phyloP scores from a whole-genome alignment of 192 early-diverging fungal species.

The Backusella tuberculispora region DNA sequence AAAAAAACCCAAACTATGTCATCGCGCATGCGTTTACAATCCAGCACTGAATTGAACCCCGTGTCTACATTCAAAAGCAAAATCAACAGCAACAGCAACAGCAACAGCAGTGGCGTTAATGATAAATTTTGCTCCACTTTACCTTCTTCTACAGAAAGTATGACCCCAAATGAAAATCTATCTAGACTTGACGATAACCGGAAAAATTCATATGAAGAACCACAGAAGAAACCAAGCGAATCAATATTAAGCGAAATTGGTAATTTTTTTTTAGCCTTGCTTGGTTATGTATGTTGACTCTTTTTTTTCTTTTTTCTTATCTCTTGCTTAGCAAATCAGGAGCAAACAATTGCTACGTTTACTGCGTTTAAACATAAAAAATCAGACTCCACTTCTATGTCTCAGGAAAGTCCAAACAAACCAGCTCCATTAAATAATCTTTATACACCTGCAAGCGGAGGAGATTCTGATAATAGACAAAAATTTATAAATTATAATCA shows the following conservation, averaged over 20 bases:
- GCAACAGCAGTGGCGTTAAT: background rate
- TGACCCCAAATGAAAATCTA: background rate
- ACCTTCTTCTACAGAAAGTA: background rate
- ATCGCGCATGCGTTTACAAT: background rate
- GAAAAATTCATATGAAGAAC: background rate
- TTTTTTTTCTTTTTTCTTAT: background rate
- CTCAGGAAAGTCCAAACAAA: background rate
- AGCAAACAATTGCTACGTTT: background rate
- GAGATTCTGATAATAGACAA: background rate
- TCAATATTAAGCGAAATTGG: background rate
- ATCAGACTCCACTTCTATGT: background rate
- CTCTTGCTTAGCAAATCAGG: background rate
- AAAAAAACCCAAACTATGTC: conserved; percentile 5
- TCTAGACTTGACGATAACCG: background rate
- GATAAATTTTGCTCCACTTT: background rate
- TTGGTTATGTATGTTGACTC: background rate
- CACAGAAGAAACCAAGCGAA: background rate
- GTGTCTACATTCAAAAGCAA: background rate
- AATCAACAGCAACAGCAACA: too few relatives aligned
- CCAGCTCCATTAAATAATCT: background rate
- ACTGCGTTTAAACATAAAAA: background rate
- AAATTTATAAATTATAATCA: background rate
- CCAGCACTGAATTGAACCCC: background rate
- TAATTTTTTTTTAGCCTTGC: background rate
- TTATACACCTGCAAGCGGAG: background rate